These are phyloP conservation scores for Bothia castanella DNA, from an alignment of 1,284 basidiomycete genomes.

Conservation along the genomic window DNA sequence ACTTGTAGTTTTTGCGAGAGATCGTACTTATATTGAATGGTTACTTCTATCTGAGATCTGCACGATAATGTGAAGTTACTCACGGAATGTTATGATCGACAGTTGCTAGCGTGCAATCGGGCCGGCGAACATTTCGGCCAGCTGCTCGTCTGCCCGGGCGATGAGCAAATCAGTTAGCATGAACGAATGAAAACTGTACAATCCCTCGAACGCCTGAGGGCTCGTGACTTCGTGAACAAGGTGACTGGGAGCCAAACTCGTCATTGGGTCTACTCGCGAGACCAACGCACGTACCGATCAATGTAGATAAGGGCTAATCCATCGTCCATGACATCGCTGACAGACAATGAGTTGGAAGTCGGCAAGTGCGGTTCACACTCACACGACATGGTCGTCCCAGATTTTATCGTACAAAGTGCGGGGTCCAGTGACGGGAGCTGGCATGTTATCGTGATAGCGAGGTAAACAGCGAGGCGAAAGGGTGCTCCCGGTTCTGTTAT, in stretches of 20 bases:
- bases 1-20: slow-evolving; percentile 82
- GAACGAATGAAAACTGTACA: slow-evolving; percentile 47
- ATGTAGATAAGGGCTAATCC: slow-evolving; percentile 91
- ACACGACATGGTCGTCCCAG: slow-evolving; percentile 95
- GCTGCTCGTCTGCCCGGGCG: slow-evolving; percentile 62
- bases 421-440: slow-evolving; percentile 53
- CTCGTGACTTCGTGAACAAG: slow-evolving; percentile 95
- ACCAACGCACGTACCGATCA: slow-evolving; percentile 59
- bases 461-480: background rate
- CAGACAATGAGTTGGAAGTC: slow-evolving; percentile 18
- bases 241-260: slow-evolving; percentile 53
- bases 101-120: slow-evolving; percentile 93
- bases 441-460: slow-evolving; percentile 42
- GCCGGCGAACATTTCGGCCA: slow-evolving; percentile 77
- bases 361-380: slow-evolving; percentile 31
- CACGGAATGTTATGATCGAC: slow-evolving; percentile 97
- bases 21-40: slow-evolving; percentile 54
- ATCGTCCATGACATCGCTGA: slow-evolving; percentile 71
- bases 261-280: background rate
- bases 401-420: slow-evolving; percentile 94
- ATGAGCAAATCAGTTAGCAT: slow-evolving; percentile 13
- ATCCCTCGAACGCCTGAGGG: slow-evolving; percentile 93
- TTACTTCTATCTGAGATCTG: slow-evolving; percentile 9
- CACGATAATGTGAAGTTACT: slow-evolving; percentile 35
- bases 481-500: background rate